Evolutionary conservation across 1,284 basidiomycete species (phyloP).

Genomic region (Agroathelia rolfsii): DNA sequence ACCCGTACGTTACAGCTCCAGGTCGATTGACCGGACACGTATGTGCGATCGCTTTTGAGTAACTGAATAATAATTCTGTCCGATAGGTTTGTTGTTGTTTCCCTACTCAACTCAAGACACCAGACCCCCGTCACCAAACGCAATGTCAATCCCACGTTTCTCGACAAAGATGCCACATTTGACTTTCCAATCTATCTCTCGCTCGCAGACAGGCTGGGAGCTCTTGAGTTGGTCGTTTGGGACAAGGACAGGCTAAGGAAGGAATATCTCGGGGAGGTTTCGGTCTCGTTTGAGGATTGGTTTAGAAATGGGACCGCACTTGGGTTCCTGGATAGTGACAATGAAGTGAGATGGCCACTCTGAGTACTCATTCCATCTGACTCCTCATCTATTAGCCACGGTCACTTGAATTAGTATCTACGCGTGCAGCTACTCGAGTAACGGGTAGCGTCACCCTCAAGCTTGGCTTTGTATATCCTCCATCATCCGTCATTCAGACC

Average conservation of each 20-base stretch:
- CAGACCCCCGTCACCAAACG: slow-evolving; percentile 78
- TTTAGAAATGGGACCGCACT: slow-evolving; percentile 46
- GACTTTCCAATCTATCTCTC: slow-evolving; percentile 78
- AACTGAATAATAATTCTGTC: slow-evolving; percentile 6
- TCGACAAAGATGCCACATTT: slow-evolving; percentile 70
- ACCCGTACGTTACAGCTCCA: slow-evolving; percentile 61
- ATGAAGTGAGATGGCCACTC: slow-evolving; percentile 34
- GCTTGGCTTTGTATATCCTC: slow-evolving; percentile 61
- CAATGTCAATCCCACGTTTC: slow-evolving; percentile 68
- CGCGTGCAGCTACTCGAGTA: slow-evolving; percentile 47
- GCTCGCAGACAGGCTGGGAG: slow-evolving; percentile 63
- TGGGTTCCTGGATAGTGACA: slow-evolving; percentile 46
- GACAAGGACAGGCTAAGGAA: slow-evolving; percentile 84
- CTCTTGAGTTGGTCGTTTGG: slow-evolving; percentile 85
- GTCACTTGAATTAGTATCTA: slow-evolving; percentile 52
- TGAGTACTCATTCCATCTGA: slow-evolving; percentile 6
- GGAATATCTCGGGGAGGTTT: slow-evolving; percentile 89
- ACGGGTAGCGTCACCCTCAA: slow-evolving; percentile 63
- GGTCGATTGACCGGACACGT: too few relatives aligned
- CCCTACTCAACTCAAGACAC: slow-evolving; percentile 54
- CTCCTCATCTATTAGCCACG: slow-evolving; percentile 32
- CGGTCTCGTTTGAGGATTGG: slow-evolving; percentile 74
- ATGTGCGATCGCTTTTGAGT: too few relatives aligned
- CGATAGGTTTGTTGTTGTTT: slow-evolving; percentile 63
- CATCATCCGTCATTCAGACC: slow-evolving; percentile 25